These are phyloP conservation scores for Solanum piurae DNA, from an alignment of 257 asterid species.

Conservation along the genomic window DNA sequence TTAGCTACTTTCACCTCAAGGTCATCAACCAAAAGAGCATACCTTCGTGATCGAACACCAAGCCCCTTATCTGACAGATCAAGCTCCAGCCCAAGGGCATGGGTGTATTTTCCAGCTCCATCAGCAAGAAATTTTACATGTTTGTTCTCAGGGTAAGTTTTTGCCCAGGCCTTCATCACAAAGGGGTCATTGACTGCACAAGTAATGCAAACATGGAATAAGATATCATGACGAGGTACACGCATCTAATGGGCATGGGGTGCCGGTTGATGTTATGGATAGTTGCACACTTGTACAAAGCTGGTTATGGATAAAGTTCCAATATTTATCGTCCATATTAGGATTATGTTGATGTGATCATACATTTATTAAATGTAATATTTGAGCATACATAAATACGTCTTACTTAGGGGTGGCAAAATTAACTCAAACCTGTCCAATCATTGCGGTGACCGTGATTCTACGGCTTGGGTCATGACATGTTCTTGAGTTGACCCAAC, in stretches of 20 bases:
- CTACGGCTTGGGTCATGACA: neutral
- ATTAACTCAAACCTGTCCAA: neutral
- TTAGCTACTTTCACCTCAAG: conserved; percentile 75
- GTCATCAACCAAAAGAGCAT: conserved; percentile 69
- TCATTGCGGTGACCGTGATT: neutral
- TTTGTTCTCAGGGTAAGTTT: conserved; percentile 74
- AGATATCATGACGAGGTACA: neutral
- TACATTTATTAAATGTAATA: neutral
- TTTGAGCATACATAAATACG: neutral
- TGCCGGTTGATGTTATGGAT: neutral
- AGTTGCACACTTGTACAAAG: neutral
- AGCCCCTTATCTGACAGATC: conserved; percentile 85
- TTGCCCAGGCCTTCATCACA: conserved; percentile 98
- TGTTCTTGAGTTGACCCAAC: neutral
- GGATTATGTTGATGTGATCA: neutral
- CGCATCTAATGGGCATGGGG: neutral
- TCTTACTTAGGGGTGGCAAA: neutral
- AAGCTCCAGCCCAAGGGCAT: conserved; percentile 72
- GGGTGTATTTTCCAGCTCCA: conserved; percentile 66
- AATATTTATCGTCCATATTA: neutral
- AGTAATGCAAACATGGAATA: neutral
- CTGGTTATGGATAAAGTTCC: neutral
- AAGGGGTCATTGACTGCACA: conserved; percentile 78
- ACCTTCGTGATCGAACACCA: conserved; percentile 71
- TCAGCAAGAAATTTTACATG: conserved; percentile 83